phyloP scores from a whole-genome alignment of 352 stramenopile genomes.

The Pythium biforme region DNA sequence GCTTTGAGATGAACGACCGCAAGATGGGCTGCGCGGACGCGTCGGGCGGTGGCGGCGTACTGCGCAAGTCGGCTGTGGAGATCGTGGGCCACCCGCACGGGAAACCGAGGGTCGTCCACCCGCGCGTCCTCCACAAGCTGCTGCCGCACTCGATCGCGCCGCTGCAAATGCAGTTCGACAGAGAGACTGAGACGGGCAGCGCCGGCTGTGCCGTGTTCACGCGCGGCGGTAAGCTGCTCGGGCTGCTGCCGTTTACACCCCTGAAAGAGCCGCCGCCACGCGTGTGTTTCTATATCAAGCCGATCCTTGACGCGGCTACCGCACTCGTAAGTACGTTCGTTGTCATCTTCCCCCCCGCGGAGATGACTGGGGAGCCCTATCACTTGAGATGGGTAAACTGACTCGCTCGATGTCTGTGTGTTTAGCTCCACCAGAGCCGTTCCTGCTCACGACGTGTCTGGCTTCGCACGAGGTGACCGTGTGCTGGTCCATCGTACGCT shows the following conservation, averaged over 20 bases:
- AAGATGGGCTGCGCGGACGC: slow-evolving; percentile 48
- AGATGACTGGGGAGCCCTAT: no score
- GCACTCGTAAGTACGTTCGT: slow-evolving; percentile 61
- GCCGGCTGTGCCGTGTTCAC: slow-evolving; percentile 54
- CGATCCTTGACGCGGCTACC: slow-evolving; percentile 44
- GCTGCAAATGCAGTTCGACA: slow-evolving; percentile 44
- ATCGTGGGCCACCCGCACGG: slow-evolving; percentile 60
- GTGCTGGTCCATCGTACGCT: slow-evolving; percentile 57
- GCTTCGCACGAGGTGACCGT: slow-evolving; percentile 40
- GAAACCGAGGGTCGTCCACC: slow-evolving; percentile 51
- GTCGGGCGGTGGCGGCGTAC: slow-evolving; percentile 7
- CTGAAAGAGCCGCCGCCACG: slow-evolving; percentile 36
- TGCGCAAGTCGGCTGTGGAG: slow-evolving; percentile 35
- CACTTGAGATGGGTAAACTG: not conserved
- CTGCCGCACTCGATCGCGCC: slow-evolving; percentile 56
- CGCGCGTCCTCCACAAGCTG: slow-evolving; percentile 35
- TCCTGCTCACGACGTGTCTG: slow-evolving; percentile 53
- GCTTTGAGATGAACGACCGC: slow-evolving; percentile 52
- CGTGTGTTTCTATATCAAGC: slow-evolving; percentile 52
- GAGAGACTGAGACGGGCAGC: slow-evolving; percentile 38
- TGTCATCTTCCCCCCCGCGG: not conserved
- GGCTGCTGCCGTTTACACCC: slow-evolving; percentile 42
- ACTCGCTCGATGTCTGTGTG: not conserved
- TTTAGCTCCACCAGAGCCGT: slow-evolving; percentile 52
- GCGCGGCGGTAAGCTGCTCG: slow-evolving; percentile 53